These are phyloP conservation scores for Acanthamoeba castellanii DNA, from an alignment of 208 protist species.

Conservation along the genomic window DNA sequence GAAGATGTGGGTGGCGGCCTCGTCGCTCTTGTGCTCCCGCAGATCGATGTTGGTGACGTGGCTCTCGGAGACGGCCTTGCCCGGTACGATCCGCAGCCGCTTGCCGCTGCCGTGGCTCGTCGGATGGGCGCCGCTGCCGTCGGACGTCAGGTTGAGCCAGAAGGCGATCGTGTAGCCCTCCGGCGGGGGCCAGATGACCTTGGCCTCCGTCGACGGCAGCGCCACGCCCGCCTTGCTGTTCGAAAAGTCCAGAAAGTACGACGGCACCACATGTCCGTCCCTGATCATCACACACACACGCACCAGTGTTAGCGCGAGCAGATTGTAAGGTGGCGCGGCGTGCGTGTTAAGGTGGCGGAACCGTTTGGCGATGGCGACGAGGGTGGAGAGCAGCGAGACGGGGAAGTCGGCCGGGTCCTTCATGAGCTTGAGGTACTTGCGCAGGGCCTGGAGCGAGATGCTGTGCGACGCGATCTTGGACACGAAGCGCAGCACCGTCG, in stretches of 20 bases:
- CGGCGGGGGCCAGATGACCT: slow-evolving; percentile 25
- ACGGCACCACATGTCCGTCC: slow-evolving; percentile 34
- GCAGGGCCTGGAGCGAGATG: slow-evolving; percentile 41
- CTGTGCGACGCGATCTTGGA: slow-evolving; percentile 10
- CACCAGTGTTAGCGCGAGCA: background rate
- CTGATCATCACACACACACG: background rate
- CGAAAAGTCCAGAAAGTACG: slow-evolving; percentile 55
- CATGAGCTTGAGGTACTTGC: slow-evolving; percentile 72
- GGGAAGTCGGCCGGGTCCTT: slow-evolving; percentile 9
- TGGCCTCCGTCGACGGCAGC: slow-evolving; percentile 36
- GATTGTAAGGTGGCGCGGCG: background rate
- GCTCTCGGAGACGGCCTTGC: background rate
- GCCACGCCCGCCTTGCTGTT: slow-evolving; percentile 23
- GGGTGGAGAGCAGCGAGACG: slow-evolving; percentile 12
- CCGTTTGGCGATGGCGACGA: slow-evolving; percentile 39
- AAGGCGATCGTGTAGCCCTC: slow-evolving; percentile 64
- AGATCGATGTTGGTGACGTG: slow-evolving; percentile 38
- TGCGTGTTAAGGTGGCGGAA: background rate
- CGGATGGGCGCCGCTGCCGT: background rate
- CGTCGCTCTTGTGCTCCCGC: background rate
- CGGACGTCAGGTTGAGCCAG: slow-evolving; percentile 43
- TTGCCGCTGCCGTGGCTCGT: background rate
- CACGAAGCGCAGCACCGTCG: slow-evolving; percentile 33
- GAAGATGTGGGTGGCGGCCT: slow-evolving; percentile 5
- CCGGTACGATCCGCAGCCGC: background rate